These are phyloP conservation scores for Polygonum maritimum DNA, from an alignment of 148 eudicot species.

Conservation along the genomic window DNA sequence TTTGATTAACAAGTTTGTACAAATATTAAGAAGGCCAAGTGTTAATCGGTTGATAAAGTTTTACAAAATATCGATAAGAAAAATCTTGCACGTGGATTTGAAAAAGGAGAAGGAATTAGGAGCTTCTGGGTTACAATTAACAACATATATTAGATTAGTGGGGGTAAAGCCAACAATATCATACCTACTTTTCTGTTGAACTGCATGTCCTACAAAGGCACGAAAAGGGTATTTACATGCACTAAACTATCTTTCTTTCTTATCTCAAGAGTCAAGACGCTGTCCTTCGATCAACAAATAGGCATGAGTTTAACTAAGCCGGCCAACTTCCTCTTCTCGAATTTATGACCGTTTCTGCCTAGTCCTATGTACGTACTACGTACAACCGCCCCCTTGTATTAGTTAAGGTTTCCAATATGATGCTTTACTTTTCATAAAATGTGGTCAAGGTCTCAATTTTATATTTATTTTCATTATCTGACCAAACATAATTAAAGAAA, in stretches of 20 bases:
- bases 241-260: neutral
- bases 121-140: slow-evolving; percentile 12
- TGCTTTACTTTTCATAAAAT: no score
- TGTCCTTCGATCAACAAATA: neutral
- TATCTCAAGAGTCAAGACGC: neutral
- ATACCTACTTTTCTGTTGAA: slow-evolving; percentile 16
- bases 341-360: no score
- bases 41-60: neutral
- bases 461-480: no score
- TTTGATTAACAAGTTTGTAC: neutral
- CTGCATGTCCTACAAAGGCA: neutral
- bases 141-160: neutral
- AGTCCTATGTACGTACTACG: no score
- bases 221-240: neutral
- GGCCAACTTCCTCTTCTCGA: neutral
- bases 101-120: neutral
- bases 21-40: neutral
- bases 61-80: neutral
- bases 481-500: no score
- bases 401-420: no score
- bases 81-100: neutral
- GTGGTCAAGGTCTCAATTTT: no score
- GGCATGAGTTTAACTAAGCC: neutral
- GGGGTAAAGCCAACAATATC: slow-evolving; percentile 14
- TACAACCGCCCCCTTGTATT: no score